Evolutionary conservation across 306 rosid genomes (phyloP), one percentile per base, ranked within the genome.

Genomic region (Pterocarpus santalinus): DNA sequence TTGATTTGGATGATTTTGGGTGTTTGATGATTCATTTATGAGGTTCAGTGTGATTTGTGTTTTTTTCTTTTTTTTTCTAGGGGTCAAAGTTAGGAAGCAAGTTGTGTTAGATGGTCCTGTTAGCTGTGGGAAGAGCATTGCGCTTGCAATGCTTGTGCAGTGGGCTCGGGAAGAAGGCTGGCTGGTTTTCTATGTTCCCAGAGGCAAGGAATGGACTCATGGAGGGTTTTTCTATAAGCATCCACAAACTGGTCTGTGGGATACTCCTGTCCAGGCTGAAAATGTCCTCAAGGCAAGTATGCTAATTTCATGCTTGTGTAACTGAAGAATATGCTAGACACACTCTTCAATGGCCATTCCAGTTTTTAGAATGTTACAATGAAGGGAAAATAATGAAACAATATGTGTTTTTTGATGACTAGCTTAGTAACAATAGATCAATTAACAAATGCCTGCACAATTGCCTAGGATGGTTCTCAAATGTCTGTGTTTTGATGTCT

Each of bases 121-220:
- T 70, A 95, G 91, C 79, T 82, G 96, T 80, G 99, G 99, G 70
- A 95, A 93, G 90, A 95, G 99, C 77, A 95, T 87, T 72, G 90
- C 90, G 8, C 93, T 93, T 79, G 92, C 97, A 10, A 90, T 95
- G 99, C 95, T 95, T 78, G 98, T 93, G 82, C 97, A 93, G 46
- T 95, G 99, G 98, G 99, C 99, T 33, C 89, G 99, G 14, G 96
- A 91, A 46, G 98, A 93, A 89, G 99, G 98, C 72, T 95, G 99
- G 99, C 82, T 95, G 58, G 98, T 95, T 79, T 80, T 95, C n/a
- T 95, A 93, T 84, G 94, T 90, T 57, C 97, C 99, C n/a, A 86
- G 80, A 78, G 99, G 93, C 77, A 77, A 86, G 85, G 90, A 84
- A 38, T 95, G 99, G 99, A 90, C 97, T 82, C 96, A 89, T 69